Percentiles rank a stretch among this genome's conserved stretches.
phyloP scores from a whole-genome alignment of 2,329 filamentous ascomycete species.

The Ophiostoma angusticollis region DNA sequence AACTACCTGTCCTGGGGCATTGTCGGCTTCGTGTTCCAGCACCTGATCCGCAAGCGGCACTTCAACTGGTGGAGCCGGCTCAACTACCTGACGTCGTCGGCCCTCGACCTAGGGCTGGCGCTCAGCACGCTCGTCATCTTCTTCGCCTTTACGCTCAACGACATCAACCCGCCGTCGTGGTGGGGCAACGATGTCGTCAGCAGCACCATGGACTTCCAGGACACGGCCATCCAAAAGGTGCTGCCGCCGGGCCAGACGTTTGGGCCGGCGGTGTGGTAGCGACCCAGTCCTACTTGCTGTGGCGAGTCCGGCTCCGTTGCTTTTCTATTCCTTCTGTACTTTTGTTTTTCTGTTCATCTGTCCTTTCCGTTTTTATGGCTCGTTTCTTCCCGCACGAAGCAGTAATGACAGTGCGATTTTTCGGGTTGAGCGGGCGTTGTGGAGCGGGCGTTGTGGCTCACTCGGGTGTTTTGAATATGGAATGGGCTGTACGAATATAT shows the following conservation, averaged over 20 bases:
- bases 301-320: neutral
- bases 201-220: slow-evolving; percentile 48
- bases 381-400: too few relatives aligned
- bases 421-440: too few relatives aligned
- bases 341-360: neutral
- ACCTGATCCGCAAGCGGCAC: slow-evolving; percentile 48
- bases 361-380: neutral
- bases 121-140: slow-evolving; percentile 57
- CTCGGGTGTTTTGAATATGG: too few relatives aligned
- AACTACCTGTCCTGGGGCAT: slow-evolving; percentile 65
- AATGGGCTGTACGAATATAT: too few relatives aligned
- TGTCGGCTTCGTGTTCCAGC: slow-evolving; percentile 60
- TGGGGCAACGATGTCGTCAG: slow-evolving; percentile 52
- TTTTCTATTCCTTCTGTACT: neutral
- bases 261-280: slow-evolving; percentile 43
- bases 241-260: slow-evolving; percentile 44
- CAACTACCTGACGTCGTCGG: slow-evolving; percentile 60
- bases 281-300: neutral
- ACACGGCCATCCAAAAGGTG: slow-evolving; percentile 43
- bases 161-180: slow-evolving; percentile 51
- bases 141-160: slow-evolving; percentile 52
- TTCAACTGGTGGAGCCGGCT: slow-evolving; percentile 61
- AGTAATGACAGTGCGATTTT: too few relatives aligned
- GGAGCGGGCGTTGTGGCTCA: too few relatives aligned
- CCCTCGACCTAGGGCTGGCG: slow-evolving; percentile 55